Conservation (phyloP, 2,329 filamentous ascomycete species). For the Fusarium avenaceum region DNA sequence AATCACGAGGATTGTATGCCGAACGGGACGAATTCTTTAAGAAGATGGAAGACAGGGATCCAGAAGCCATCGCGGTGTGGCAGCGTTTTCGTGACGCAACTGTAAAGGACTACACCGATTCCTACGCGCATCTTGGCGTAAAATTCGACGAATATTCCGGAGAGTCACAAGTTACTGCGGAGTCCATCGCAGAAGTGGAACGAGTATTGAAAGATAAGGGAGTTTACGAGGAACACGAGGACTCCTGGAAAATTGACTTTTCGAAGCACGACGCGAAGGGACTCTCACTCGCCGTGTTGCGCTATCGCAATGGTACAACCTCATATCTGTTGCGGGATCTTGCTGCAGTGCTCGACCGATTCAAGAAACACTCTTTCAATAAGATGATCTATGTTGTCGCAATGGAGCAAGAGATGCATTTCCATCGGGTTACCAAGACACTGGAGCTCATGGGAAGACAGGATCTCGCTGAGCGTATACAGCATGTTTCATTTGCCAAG, state of each 20-base stretch:
- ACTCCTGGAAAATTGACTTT: conserved; percentile 77
- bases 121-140: conserved; percentile 68
- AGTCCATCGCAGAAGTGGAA: conserved; percentile 72
- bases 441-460: conserved; percentile 55
- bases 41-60: conserved; percentile 69
- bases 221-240: conserved; percentile 74
- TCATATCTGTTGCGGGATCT: conserved; percentile 77
- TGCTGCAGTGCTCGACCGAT: conserved; percentile 74
- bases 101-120: conserved; percentile 66
- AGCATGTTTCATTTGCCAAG: conserved; percentile 65
- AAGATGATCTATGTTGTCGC: conserved; percentile 86
- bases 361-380: conserved; percentile 74
- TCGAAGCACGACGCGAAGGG: conserved; percentile 79
- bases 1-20: conserved; percentile 57
- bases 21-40: conserved; percentile 70
- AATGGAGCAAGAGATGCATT: conserved; percentile 78
- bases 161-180: conserved; percentile 68
- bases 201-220: conserved; percentile 69
- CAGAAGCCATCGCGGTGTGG: conserved; percentile 66
- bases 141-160: conserved; percentile 73
- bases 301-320: conserved; percentile 64
- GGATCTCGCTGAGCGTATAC: conserved; percentile 52
- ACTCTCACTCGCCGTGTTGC: conserved; percentile 75
- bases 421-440: conserved; percentile 77
- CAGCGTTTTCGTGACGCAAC: conserved; percentile 66